These are phyloP conservation scores for Holtermannia corniformis DNA, from an alignment of 768 basidiomycete species.

Conservation along the genomic window DNA sequence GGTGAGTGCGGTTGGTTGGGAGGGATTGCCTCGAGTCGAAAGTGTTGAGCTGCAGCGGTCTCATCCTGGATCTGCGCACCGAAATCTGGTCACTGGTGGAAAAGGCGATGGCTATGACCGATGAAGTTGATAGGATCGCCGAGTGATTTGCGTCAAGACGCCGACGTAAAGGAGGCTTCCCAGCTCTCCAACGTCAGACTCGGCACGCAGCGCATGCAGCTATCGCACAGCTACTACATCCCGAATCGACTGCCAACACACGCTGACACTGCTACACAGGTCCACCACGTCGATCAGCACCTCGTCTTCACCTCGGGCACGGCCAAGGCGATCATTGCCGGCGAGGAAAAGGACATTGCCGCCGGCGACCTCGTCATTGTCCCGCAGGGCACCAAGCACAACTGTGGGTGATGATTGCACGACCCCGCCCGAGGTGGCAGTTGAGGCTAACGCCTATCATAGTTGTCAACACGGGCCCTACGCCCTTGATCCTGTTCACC, in stretches of 20 bases:
- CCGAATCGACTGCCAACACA: too few species aligned
- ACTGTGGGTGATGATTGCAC: slow-evolving; percentile 24
- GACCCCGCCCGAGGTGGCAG: background rate
- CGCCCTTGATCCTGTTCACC: slow-evolving; percentile 42
- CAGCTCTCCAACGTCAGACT: too few species aligned
- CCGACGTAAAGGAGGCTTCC: too few species aligned
- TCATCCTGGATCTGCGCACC: too few species aligned
- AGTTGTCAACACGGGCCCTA: slow-evolving; percentile 41
- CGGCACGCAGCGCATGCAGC: too few species aligned
- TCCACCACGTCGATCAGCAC: slow-evolving; percentile 42
- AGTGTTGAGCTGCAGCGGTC: too few species aligned
- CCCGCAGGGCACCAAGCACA: slow-evolving; percentile 43
- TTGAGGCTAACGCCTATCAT: background rate
- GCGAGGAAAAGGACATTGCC: slow-evolving; percentile 42
- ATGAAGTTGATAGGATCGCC: too few species aligned
- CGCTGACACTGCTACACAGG: slow-evolving; percentile 10
- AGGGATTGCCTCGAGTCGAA: too few species aligned
- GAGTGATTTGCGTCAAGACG: too few species aligned
- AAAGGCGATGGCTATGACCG: background rate
- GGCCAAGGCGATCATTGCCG: slow-evolving; percentile 42
- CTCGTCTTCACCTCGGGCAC: slow-evolving; percentile 42
- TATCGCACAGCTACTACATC: too few species aligned
- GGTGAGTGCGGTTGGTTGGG: slow-evolving; percentile 16
- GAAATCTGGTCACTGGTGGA: background rate
- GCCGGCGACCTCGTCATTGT: slow-evolving; percentile 44